Evolutionary conservation across 2,329 filamentous ascomycete species (phyloP), one percentile per base, ranked within the genome.

Genomic region (Hypoxylon sp.): DNA sequence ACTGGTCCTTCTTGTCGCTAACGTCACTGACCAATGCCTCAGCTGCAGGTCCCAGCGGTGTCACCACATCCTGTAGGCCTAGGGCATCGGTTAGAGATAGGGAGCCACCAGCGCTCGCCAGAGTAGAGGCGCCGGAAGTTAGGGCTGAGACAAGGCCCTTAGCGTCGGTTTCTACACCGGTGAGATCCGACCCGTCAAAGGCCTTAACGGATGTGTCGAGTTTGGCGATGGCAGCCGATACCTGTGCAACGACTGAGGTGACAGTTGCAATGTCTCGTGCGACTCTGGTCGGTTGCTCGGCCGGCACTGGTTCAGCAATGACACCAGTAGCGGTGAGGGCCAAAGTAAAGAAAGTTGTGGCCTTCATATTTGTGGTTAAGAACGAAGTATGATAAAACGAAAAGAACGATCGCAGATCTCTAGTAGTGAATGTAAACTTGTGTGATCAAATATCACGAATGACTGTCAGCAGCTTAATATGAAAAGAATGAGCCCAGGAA

Each of bases 171-270:
- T 79, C 47, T 0, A 78, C 57, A 51, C 72, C 42, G 2, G 57
- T 70, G 11, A 72, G 56, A 69, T 78, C 72, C 7, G 60, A 51
- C 10, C 71, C 69, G 31, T 68, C 57, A 62, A 76, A 77, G n/a
- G 71, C 65, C 64, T 78, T 75, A 19, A 78, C 75, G 0, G 75
- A 68, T 1, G 39, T 70, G 68, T 78, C 76, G 27, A 78, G 76
- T 50, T 76, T 64, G 31, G 65, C 54, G 13, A 78, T 72, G 7
- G 76, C 75, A 27, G 50, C 58, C 0, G 73, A 72, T 37, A 76
- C 72, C 46, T 74, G 63, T 1, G 64, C 56, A 13, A 74, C 66
- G 35, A 73, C 73, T 3, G 69, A 73, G 4, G 64, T 68, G 42
- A 78, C 72, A 1, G 71, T 66, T 10, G 68, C 70, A 2, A 75